Conservation (phyloP, 768 basidiomycete genomes). For the Tephrocybe sp. region DNA sequence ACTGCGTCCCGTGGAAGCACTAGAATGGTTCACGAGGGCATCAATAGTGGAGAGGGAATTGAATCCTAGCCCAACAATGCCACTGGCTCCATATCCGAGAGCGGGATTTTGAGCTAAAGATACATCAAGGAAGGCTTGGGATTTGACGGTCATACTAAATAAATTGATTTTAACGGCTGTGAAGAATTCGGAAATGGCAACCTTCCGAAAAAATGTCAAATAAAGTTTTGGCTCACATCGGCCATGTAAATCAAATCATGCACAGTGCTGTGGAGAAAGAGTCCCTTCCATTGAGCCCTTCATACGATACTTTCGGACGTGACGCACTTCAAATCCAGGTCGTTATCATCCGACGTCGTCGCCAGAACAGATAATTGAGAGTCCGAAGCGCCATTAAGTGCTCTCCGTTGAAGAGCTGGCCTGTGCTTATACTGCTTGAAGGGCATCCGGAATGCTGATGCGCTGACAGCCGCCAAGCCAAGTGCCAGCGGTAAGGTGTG, state of each 20-base stretch:
- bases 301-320: not conserved
- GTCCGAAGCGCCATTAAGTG: conserved; percentile 25
- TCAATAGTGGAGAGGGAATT: conserved; percentile 75
- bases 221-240: conserved; percentile 49
- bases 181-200: not conserved
- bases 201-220: not conserved
- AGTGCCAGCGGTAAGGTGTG: conserved; percentile 34
- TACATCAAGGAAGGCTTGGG: conserved; percentile 72
- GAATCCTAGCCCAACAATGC: conserved; percentile 78
- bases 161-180: conserved; percentile 3
- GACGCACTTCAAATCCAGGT: conserved; percentile 46
- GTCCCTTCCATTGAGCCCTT: not conserved
- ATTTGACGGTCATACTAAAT: conserved; percentile 55
- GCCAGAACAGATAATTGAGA: conserved; percentile 34
- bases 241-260: conserved; percentile 78
- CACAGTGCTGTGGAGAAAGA: conserved; percentile 47
- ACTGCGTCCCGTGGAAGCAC: conserved; percentile 59
- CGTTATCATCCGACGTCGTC: conserved; percentile 26
- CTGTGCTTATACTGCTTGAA: conserved; percentile 43
- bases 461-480: conserved; percentile 30
- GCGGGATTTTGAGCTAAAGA: conserved; percentile 68
- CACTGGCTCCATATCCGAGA: conserved; percentile 64
- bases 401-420: conserved; percentile 34
- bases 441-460: conserved; percentile 45
- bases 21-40: conserved; percentile 51